Evolutionary conservation across 805 yeast species (phyloP), one percentile per base, ranked within the genome.

Genomic region (Candida odintsovae): DNA sequence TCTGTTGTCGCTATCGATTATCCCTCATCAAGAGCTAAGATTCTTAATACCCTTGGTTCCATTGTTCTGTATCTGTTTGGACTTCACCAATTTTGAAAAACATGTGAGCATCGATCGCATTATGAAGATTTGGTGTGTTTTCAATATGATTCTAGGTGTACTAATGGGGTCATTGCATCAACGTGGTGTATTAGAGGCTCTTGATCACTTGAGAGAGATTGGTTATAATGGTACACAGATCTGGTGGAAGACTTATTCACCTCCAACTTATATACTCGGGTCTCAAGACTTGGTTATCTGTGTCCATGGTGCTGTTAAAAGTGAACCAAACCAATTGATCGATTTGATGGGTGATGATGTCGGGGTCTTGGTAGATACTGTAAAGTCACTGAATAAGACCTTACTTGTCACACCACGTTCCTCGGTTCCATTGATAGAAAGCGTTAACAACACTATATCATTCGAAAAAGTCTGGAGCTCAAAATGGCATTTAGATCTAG

Each of bases 221-320:
- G 49, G 55, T 3, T 43, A 53, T 19, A 51, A 66, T 3, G 65
- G 73, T 0, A 67, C 78, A 0, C 75, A 78, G 31, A 58, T 92
- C 6, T 92, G 95, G 89, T 92, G 98, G 98, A 81, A 89, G 62
- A 89, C 97, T 0, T 94, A 92, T 56, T 77, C 88, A 4, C 97
- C 98, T 0, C 98, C 99, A 3, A 76, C 88, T 5, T 94, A 96
- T 96, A 62, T 92, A 47, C 67, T 84, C 41, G 61, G 63, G 22
- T 59, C 60, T 39, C 6, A 46, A 0, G 49, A 56, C 13, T 43
- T 67, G 22, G 49, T 41, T 44, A 11, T 53, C 43, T 16, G 36
- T 12, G 20, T 33, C 13, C 36, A 33, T 18, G 20, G 20, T 18
- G 36, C 20, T 18, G 36, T 16, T n/a, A 7, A 33, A 16, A n/a